phyloP scores from a whole-genome alignment of 345 rosid species.

The Kernera saxatilis region DNA sequence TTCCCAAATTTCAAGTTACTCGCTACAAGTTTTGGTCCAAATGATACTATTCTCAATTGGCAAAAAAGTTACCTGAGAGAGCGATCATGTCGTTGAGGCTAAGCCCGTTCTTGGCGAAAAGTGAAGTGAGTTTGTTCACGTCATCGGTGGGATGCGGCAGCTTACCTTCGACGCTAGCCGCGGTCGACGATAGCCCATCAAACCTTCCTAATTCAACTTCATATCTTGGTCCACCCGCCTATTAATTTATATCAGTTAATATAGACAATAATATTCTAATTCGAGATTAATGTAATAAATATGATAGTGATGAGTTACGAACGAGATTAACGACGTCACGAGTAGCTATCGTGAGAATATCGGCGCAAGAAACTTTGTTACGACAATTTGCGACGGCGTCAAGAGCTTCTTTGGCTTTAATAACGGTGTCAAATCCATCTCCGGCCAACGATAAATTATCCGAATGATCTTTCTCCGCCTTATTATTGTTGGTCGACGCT shows the following conservation, averaged over 20 bases:
- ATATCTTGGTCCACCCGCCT: slow-evolving; percentile 39
- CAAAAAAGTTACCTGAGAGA: slow-evolving; percentile 27
- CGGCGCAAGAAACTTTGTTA: slow-evolving; percentile 39
- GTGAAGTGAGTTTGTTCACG: slow-evolving; percentile 18
- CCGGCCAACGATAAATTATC: slow-evolving; percentile 35
- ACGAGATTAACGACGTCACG: slow-evolving; percentile 37
- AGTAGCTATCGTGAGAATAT: slow-evolving; percentile 34
- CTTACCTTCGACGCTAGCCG: slow-evolving; percentile 31
- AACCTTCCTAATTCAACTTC: slow-evolving; percentile 36
- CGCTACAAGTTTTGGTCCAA: neutral
- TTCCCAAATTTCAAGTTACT: too few species aligned
- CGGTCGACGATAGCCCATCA: slow-evolving; percentile 25
- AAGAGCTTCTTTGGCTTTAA: slow-evolving; percentile 31
- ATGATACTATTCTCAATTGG: neutral
- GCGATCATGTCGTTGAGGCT: slow-evolving; percentile 34
- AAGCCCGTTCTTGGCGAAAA: slow-evolving; percentile 32
- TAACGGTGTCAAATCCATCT: slow-evolving; percentile 39
- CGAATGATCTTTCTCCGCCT: slow-evolving; percentile 35
- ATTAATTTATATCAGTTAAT: neutral
- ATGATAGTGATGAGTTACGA: slow-evolving; percentile 3
- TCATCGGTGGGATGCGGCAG: slow-evolving; percentile 24
- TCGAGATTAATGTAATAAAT: neutral
- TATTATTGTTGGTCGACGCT: slow-evolving; percentile 21
- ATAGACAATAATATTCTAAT: neutral
- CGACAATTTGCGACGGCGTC: slow-evolving; percentile 26